These are phyloP conservation scores for Capniomyces stellatus DNA, from an alignment of 371 early-diverging fungal genomes.

Conservation along the genomic window DNA sequence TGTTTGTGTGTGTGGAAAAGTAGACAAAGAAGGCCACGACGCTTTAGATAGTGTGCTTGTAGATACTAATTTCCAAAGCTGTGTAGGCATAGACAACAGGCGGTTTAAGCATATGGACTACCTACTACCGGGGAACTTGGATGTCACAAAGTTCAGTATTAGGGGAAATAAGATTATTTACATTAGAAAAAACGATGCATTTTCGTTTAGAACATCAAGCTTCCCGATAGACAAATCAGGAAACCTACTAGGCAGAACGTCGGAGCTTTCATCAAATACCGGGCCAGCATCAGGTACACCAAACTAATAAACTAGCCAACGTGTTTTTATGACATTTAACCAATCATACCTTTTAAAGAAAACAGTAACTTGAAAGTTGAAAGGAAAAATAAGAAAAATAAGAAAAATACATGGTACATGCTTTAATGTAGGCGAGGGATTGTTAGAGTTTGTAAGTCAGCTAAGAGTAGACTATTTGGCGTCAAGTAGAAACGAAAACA, in stretches of 20 bases:
- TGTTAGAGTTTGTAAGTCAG: not conserved
- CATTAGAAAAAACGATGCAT: constrained; percentile 14
- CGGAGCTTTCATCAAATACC: not conserved
- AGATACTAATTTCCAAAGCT: constrained; percentile 6
- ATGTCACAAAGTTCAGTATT: constrained; percentile 19
- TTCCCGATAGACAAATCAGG: not conserved
- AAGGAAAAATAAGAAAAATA: not conserved
- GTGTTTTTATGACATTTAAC: no score
- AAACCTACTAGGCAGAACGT: not conserved
- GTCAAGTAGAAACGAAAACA: not conserved
- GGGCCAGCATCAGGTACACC: no score
- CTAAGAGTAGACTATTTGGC: not conserved
- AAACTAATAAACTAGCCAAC: no score
- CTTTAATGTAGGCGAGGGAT: not conserved
- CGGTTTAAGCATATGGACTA: constrained; percentile 8
- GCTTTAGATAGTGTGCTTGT: constrained; percentile 15
- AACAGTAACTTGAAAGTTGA: not conserved
- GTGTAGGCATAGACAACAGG: constrained; percentile 13
- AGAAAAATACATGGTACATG: not conserved
- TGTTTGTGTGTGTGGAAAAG: not conserved
- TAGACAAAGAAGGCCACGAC: constrained; percentile 7
- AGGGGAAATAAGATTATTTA: constrained; percentile 19
- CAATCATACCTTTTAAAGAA: no score
- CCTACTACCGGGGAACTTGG: constrained; percentile 13
- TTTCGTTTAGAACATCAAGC: not conserved